Base-by-base conservation (phyloP, 1,284 basidiomycete species). In the Singerocomus inundabilis region DNA sequence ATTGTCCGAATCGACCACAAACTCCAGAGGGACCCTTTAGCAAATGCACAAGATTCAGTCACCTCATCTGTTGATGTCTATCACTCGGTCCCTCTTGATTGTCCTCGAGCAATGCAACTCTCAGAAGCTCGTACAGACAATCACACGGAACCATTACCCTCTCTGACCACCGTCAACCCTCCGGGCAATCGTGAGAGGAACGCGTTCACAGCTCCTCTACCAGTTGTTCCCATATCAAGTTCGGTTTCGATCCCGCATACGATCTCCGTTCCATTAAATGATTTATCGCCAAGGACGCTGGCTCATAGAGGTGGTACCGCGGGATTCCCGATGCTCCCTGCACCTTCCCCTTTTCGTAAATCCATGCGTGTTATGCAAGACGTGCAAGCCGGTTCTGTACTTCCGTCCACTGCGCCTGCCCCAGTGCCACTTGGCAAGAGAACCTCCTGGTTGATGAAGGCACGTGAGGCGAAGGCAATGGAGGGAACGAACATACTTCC, bases 391-490 rank as follows among this genome's bases (percentile, higher is more conserved):
- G 68, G 72, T 31, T 41, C 57, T 26, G 56, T 57, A 21, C 56
- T 65, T 48, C 53, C 70, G 6, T 70, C 65, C n/a, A 64, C 77
- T 1, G 76, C 75, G 43, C 75, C 79, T 6, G 69, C 71, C 38
- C 70, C 70, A 8, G 54, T 68, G 16, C 72, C 70, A 11, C 59
- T 72, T 12, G 79, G 78, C 5, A 87, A 86, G 58, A 79, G 88
- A 25, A 83, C 85, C 12, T 91, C 88, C 1, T 90, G 88, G 88
- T 64, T 91, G 48, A 80, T 79, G 63, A 88, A 86, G 58, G 85
- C 83, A 12, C 76, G 86, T 36, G 87, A 89, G 62, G 83, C 77
- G 21, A 89, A 88, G 57, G 84, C 85, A 5, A 66, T 84, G 59
- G 87, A 87, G 57, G 73, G 69, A 30, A 73, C 73, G 12, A 64